Evolutionary conservation across 495 filamentous ascomycete species (phyloP).

Genomic region (Saxispiralis lemnorum): DNA sequence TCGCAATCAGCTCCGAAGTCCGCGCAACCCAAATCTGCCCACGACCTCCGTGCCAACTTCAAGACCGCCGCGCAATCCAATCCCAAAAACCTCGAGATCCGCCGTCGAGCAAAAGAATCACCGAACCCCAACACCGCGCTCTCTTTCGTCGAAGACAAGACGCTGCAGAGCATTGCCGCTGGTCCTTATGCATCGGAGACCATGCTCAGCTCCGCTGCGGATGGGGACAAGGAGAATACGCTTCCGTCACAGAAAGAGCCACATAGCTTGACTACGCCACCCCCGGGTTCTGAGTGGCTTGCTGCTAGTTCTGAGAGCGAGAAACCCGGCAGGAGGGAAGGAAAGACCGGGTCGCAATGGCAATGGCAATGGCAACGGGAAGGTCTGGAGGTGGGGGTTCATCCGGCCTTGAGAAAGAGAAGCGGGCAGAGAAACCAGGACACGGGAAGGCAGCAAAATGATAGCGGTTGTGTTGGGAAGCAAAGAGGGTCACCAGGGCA

Average conservation of each 20-base stretch:
- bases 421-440: background rate
- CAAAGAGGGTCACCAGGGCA: conserved; percentile 16
- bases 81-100: conserved; percentile 3
- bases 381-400: no score
- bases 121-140: background rate
- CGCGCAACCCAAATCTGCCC: conserved; percentile 14
- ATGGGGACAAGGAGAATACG: conserved; percentile 11
- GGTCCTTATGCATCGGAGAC: conserved; percentile 11
- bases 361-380: background rate
- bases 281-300: conserved; percentile 15
- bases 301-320: conserved; percentile 4
- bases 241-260: conserved; percentile 1
- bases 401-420: no score
- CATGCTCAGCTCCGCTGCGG: background rate
- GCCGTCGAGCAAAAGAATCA: conserved; percentile 3
- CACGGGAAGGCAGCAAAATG: background rate
- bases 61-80: conserved; percentile 2
- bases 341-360: background rate
- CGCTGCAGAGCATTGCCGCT: conserved; percentile 14
- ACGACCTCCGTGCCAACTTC: conserved; percentile 19
- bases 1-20: background rate
- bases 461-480: background rate
- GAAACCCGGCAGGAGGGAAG: background rate
- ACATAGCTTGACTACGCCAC: background rate
- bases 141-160: conserved; percentile 12